phyloP scores from a whole-genome alignment of 2,329 filamentous ascomycete species.

The Penicillium sp. region DNA sequence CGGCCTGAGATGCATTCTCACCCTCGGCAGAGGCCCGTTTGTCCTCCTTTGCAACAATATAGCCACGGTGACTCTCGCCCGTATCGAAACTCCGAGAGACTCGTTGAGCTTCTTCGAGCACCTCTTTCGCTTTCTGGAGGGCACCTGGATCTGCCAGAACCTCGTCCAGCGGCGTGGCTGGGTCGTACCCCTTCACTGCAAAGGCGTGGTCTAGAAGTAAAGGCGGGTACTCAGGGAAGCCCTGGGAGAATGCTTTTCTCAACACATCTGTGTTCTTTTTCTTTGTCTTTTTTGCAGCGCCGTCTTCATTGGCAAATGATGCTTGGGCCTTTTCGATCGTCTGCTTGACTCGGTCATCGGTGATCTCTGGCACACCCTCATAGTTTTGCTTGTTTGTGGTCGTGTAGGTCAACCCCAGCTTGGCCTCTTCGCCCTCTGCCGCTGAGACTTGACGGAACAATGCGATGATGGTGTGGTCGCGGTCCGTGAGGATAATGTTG shows the following conservation, averaged over 20 bases:
- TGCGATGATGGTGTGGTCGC: constrained; percentile 72
- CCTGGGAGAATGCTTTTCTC: constrained; percentile 71
- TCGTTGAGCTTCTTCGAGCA: constrained; percentile 63
- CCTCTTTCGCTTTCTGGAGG: constrained; percentile 60
- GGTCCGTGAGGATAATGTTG: constrained; percentile 88
- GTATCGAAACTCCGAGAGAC: constrained; percentile 65
- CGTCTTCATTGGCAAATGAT: constrained; percentile 30
- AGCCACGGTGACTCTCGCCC: constrained; percentile 64
- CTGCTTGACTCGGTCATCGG: constrained; percentile 62
- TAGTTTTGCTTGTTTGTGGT: constrained; percentile 81
- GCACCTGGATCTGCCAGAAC: constrained; percentile 61
- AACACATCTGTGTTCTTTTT: constrained; percentile 71
- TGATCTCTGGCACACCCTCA: constrained; percentile 65
- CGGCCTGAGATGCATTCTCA: constrained; percentile 30
- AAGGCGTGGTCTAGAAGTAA: constrained; percentile 83
- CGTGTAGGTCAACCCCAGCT: constrained; percentile 70
- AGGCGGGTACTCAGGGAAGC: constrained; percentile 83
- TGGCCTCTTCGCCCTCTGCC: constrained; percentile 75
- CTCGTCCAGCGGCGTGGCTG: constrained; percentile 59
- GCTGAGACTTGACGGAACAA: constrained; percentile 74
- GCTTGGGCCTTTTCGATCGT: constrained; percentile 61
- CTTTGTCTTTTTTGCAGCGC: constrained; percentile 58
- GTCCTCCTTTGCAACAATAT: constrained; percentile 70
- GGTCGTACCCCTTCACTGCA: constrained; percentile 62
- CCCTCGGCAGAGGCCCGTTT: constrained; percentile 34